Percentiles rank a stretch among this genome's conserved stretches.
phyloP scores from a whole-genome alignment of 176 grass and related monocot genomes.

The barley (Hordeum vulgare) region DNA sequence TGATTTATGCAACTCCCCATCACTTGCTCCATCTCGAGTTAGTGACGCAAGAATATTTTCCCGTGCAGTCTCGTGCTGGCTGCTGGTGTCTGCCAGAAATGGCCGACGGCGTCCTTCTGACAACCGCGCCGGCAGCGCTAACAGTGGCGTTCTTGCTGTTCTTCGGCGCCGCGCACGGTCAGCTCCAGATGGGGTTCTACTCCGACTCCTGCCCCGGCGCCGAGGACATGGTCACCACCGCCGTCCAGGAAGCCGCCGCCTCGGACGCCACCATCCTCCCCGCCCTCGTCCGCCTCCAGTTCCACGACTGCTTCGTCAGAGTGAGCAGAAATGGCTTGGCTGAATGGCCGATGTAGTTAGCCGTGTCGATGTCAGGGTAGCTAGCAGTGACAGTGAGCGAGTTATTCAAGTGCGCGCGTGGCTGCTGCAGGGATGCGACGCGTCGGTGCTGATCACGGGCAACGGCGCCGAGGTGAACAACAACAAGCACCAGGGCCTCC shows the following conservation, averaged over 20 bases:
- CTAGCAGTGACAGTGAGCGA: neutral
- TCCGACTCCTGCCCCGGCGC: conserved; percentile 62
- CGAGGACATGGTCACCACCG: conserved; percentile 52
- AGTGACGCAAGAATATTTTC: neutral
- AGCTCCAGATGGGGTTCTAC: conserved; percentile 74
- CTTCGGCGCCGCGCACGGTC: neutral
- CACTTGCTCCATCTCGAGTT: neutral
- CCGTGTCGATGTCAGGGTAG: neutral
- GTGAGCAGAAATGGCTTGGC: neutral
- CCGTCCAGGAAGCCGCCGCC: conserved; percentile 41
- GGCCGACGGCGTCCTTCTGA: neutral
- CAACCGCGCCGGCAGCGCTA: conserved; percentile 1
- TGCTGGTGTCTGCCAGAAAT: conserved; percentile 5
- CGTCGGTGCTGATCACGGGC: conserved; percentile 56
- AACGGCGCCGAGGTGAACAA: conserved; percentile 51
- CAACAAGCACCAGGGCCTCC: conserved; percentile 61
- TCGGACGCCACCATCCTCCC: conserved; percentile 62
- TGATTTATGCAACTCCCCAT: conserved; percentile 16
- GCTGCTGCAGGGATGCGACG: conserved; percentile 65
- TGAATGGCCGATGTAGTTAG: too few relatives aligned
- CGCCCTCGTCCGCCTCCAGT: conserved; percentile 76
- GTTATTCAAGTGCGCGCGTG: neutral
- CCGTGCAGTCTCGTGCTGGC: neutral
- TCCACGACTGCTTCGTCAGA: conserved; percentile 88
- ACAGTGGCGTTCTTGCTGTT: conserved; percentile 13